These are phyloP conservation scores for Tuber magnatum DNA, from an alignment of 495 filamentous ascomycete species.

Conservation along the genomic window DNA sequence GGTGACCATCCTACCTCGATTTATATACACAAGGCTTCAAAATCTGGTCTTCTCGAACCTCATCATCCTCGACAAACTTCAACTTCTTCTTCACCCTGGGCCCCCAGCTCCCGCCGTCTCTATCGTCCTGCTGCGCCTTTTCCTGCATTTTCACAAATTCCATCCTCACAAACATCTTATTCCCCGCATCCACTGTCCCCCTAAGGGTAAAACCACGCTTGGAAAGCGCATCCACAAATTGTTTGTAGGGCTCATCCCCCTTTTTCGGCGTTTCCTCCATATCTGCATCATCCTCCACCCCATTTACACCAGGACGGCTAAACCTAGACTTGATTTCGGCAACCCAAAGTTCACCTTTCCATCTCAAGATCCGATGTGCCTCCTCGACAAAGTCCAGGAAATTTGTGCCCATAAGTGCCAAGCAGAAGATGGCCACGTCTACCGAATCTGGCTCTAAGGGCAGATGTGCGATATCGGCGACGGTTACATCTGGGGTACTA, in stretches of 20 bases:
- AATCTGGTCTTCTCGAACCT: constrained; percentile 53
- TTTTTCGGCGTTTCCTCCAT: constrained; percentile 49
- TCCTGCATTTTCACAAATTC: constrained; percentile 72
- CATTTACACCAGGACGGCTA: constrained; percentile 39
- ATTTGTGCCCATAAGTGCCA: constrained; percentile 97
- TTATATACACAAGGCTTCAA: constrained; percentile 98
- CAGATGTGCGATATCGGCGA: constrained; percentile 78
- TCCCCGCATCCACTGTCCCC: constrained; percentile 64
- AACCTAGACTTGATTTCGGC: constrained; percentile 94
- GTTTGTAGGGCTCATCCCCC: constrained; percentile 68
- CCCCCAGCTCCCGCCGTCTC: constrained; percentile 36
- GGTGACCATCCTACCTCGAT: constrained; percentile 52
- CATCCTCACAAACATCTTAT: constrained; percentile 99
- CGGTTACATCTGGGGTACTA: constrained; percentile 62
- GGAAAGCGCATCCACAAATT: constrained; percentile 75
- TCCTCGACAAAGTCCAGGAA: constrained; percentile 94
- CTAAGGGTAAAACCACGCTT: constrained; percentile 71
- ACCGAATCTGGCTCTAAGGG: constrained; percentile 63
- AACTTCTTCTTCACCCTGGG: constrained; percentile 43
- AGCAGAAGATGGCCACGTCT: constrained; percentile 85
- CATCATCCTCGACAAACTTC: constrained; percentile 44
- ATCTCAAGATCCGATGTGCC: constrained; percentile 78
- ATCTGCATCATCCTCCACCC: constrained; percentile 51
- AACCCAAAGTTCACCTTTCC: constrained; percentile 92
- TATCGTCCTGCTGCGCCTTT: constrained; percentile 53